These are phyloP conservation scores for Cetraspora pellucida DNA, from an alignment of 192 early-diverging fungal genomes.

Conservation along the genomic window DNA sequence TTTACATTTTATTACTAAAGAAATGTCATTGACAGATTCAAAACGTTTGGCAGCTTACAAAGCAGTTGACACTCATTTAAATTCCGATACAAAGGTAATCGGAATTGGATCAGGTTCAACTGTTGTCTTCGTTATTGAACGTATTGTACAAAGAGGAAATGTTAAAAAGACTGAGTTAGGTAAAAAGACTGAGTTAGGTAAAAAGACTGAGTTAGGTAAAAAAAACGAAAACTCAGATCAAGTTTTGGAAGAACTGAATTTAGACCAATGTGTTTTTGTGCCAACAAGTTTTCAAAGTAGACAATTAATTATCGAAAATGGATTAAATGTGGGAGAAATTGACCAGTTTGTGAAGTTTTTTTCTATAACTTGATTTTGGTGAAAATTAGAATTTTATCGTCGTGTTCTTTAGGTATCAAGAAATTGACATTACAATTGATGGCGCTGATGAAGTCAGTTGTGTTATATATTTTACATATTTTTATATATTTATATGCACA, in stretches of 20 bases:
- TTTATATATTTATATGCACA: neutral
- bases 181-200: too few species aligned
- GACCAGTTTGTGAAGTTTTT: conserved; percentile 57
- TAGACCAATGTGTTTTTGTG: conserved; percentile 66
- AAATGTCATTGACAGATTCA: conserved; percentile 48
- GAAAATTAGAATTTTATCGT: neutral
- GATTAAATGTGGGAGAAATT: conserved; percentile 74
- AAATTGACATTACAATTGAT: conserved; percentile 89
- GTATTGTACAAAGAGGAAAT: conserved; percentile 67
- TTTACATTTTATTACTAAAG: neutral
- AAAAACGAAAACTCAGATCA: too few species aligned
- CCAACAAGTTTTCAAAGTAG: conserved; percentile 93
- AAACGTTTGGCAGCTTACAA: conserved; percentile 86
- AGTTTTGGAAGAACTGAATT: conserved; percentile 34
- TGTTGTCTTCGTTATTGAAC: conserved; percentile 85
- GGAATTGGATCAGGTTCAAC: conserved; percentile 90
- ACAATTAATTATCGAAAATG: conserved; percentile 80
- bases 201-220: too few species aligned
- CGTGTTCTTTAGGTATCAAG: conserved; percentile 54
- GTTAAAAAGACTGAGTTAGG: conserved; percentile 66
- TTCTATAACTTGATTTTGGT: conserved; percentile 13
- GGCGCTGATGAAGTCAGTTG: conserved; percentile 77
- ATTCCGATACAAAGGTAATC: conserved; percentile 65
- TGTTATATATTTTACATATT: neutral
- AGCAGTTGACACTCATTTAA: conserved; percentile 88